Evolutionary conservation across 208 protist genomes (phyloP), one percentile per base, ranked within the genome.

Genomic region (Strigomonas galati): DNA sequence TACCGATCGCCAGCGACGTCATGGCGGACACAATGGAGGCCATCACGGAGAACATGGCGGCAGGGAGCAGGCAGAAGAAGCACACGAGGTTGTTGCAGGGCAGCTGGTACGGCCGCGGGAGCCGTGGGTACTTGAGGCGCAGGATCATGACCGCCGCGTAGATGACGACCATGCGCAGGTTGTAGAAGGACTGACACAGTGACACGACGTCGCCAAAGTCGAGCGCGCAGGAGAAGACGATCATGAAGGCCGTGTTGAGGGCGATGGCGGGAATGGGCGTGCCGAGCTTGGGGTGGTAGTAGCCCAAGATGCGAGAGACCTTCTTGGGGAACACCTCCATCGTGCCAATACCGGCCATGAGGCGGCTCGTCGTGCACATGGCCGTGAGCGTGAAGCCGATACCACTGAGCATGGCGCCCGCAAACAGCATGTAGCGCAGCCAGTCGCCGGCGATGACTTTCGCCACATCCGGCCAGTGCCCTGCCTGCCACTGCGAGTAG

Each of bases 301-400:
- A 91, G 40, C 84, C 84, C 57, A 93, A 84, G 46, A 93, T 60
- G 37, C 87, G 79, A 10, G 84, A 89, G 23, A 93, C 58, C 53
- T 83, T 87, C 63, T 79, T 79, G 10, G 83, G 87, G 63, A 93
- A 93, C 70, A 93, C 88, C 53, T 93, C 66, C 87, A 93, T 93
- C 27, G 82, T 89, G 19, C 87, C 87, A 79, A 93, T 87, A 43
- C 87, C 87, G 5, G 84, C 87, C 46, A 93, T 62, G 63, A 91
- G 68, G 12, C 87, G 81, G 62, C 87, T 93, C 12, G 87, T 93
- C 67, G 84, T 91, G 74, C 87, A 93, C 81, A 93, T 88, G 37
- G 79, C 81, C 1, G 87, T 93, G 27, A 93, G 71, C 19, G 87
- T 91, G 67, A 93, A 89, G 65, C 87, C 87, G 12, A 90, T 23